Evolutionary conservation across 345 rosid genomes (phyloP), one percentile per base, ranked within the genome.

Genomic region (Streptanthus diversifolius): DNA sequence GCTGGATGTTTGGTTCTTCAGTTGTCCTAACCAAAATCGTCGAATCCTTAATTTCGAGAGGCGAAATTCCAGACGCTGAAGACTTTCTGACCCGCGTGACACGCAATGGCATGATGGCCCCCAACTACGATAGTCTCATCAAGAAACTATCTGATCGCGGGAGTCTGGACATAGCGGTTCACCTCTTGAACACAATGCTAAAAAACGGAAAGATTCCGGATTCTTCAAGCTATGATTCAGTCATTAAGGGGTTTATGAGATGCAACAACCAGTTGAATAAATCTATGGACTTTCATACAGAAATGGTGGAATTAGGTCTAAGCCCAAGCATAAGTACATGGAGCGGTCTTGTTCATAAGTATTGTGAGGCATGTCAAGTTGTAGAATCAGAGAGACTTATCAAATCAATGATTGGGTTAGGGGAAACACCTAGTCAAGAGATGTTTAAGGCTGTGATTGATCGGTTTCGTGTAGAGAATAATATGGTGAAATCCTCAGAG

Each of bases 171-270:
- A 83, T 67, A 68, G 91, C 90, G 8, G 75, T 86, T 41, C 84
- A 84, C 59, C 95, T 92, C 57, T 49, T 90, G 49, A 84, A 90
- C 74, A 53, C 68, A 68, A 85, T 90, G 98, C 44, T 92, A 63
- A 87, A 79, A 72, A 90, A 75, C 40, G 75, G 82, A 47, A 80
- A 72, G 36, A 18, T 74, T 47, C 93, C 91, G 1, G 74, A 70
- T 73, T 72, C 81, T 18, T 39, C 81, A 13, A 83, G 90, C 83
- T 92, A 87, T 65, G 85, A 92, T 77, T 77, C 83, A 76, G 51
- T 88, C 17, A 76, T 85, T 60, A 48, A 25, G 13, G 78, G 87
- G 61, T 74, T 85, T 29, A 80, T 91, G 78, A 72, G 65, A 52
- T 29, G 71, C 40, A 76, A 81, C 52, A 73, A 41, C 15, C 32